Percentiles rank a stretch among this genome's conserved stretches.
Evolutionary conservation across 495 filamentous ascomycete species (phyloP).

Genomic region (Letharia lupina): DNA sequence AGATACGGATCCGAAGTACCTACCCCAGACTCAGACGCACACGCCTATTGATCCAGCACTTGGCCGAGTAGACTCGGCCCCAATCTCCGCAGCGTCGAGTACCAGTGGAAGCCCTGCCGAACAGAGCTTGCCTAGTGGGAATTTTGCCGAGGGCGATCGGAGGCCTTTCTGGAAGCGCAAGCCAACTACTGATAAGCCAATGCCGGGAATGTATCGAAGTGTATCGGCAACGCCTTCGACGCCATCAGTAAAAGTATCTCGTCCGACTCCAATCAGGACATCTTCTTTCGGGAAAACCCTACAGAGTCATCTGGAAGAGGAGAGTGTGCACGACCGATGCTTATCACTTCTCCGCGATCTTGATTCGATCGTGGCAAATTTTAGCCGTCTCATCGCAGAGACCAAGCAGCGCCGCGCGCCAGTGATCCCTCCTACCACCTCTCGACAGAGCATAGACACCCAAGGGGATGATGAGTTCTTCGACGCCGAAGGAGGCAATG

Average conservation of each 20-base stretch:
- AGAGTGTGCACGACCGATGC: constrained; percentile 67
- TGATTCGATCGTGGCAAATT: constrained; percentile 72
- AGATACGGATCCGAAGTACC: constrained; percentile 64
- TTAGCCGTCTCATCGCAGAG: constrained; percentile 62
- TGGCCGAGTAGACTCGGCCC: constrained; percentile 6
- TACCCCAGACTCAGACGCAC: constrained; percentile 21
- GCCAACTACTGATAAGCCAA: constrained; percentile 43
- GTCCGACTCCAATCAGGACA: constrained; percentile 18
- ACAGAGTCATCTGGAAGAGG: constrained; percentile 39
- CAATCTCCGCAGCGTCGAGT: constrained; percentile 23
- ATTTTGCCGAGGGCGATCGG: constrained; percentile 39
- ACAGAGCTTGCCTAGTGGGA: constrained; percentile 31
- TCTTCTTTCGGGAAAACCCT: constrained; percentile 7
- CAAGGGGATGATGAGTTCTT: constrained; percentile 80
- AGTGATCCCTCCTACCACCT: constrained; percentile 37
- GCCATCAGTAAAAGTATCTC: constrained; percentile 39
- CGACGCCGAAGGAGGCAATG: constrained; percentile 66
- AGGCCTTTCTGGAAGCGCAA: constrained; percentile 89
- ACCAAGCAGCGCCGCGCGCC: constrained; percentile 70
- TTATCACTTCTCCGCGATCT: constrained; percentile 72
- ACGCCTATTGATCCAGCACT: constrained; percentile 13
- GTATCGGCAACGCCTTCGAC: constrained; percentile 49
- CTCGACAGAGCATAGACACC: constrained; percentile 75
- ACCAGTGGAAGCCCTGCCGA: constrained; percentile 23
- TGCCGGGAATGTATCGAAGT: constrained; percentile 27